Base-by-base conservation (phyloP, 805 yeast species). In the Helenozyma rhizophorensis region DNA sequence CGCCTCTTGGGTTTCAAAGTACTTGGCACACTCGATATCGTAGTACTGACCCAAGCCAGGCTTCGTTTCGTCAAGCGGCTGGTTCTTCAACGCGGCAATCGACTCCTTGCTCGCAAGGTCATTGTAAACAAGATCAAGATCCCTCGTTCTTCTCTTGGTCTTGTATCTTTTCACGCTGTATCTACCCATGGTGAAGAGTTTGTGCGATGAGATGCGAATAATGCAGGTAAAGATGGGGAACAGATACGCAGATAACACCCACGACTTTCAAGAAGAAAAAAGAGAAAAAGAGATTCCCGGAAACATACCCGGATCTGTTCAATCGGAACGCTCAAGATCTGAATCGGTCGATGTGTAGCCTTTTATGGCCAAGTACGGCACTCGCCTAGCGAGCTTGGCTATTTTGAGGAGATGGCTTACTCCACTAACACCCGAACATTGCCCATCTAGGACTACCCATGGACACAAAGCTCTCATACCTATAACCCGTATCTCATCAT, bases 21-120 rank as follows among this genome's bases (percentile, higher is more conserved):
- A 87, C 55, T 82, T 84, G 30, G 95, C 94, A 69, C 99, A 93
- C 43, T 88, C 95, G 33, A 93, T 72, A 60, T 97, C 93, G 59
- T 86, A 93, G 60, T 76, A 82, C 60, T 93, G 97, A 11, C 96
- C 99, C 45, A 93, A 64, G 1, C 99, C 99, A 1, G 97, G 89
- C 53, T 82, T 81, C 27, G 79, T 76, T 62, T 90, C 97, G 58
- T 90, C 96, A 36, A 84, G 58, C 4, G 86, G 83, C 60, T 90
- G 97, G 54, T 83, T 80, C 54, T 84, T 74, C 36, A 88, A 68
- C 25, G 70, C 65, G 35, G 70, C 58, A 34, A 87, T 80, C n/a
- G 80, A 63, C 23, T 79, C 83, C 24, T 73, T 68, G 3, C 78
- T 60, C 2, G 81, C 65, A 32, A 93, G 59, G 52, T 93, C 99